These are phyloP conservation scores for Beta vulgaris DNA, from an alignment of 148 eudicot species.

Conservation along the genomic window DNA sequence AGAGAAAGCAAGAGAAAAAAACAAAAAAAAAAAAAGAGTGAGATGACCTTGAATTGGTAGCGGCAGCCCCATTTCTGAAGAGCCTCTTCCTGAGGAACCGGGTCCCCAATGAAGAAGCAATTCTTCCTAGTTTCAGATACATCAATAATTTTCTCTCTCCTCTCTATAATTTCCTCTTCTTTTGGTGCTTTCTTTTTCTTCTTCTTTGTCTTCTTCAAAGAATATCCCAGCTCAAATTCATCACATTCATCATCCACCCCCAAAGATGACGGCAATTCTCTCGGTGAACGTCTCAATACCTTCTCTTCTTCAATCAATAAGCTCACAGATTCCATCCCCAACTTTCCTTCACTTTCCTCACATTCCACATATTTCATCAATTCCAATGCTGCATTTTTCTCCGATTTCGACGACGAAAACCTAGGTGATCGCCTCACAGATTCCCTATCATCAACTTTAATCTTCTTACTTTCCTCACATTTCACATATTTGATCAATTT, in stretches of 20 bases:
- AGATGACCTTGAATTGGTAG: constrained; percentile 71
- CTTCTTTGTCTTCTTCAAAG: constrained; percentile 23
- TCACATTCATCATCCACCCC: constrained; percentile 28
- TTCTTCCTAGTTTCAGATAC: not conserved
- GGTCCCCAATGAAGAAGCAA: constrained; percentile 58
- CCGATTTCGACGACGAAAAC: not conserved
- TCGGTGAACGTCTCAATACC: constrained; percentile 35
- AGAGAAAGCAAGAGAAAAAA: too few relatives aligned
- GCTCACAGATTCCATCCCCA: constrained; percentile 14
- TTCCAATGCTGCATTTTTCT: too few relatives aligned
- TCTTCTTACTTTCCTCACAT: not conserved
- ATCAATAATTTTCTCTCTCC: constrained; percentile 15
- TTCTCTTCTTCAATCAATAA: constrained; percentile 24
- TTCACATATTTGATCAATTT: not conserved
- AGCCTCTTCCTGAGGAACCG: constrained; percentile 75
- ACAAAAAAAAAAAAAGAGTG: not conserved
- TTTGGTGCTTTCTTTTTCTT: constrained; percentile 23
- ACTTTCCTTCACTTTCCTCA: constrained; percentile 20
- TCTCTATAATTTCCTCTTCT: not conserved
- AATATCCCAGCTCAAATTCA: constrained; percentile 23
- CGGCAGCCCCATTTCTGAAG: constrained; percentile 74
- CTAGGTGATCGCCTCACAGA: constrained; percentile 22
- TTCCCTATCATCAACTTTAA: too few relatives aligned
- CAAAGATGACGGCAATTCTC: constrained; percentile 25
- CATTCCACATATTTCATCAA: not conserved